Base-by-base conservation (phyloP, 495 filamentous ascomycete genomes). In the Aspergillus bertholletiae region DNA sequence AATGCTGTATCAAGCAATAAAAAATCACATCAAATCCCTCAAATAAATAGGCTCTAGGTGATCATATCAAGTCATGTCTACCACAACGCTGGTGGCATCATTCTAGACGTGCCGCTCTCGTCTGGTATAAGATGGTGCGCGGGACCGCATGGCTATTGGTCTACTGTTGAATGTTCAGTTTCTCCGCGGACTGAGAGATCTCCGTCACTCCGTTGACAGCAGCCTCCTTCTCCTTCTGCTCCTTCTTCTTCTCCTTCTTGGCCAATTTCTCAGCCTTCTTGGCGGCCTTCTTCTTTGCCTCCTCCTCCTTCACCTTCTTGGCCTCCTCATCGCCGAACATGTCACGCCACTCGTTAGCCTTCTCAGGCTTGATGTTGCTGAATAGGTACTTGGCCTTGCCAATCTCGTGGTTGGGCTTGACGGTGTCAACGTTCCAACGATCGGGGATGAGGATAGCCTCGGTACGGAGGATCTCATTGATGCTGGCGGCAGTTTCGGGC, bases 351-450 rank as follows among this genome's bases (percentile, higher is more conserved):
- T 90, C 85, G 21, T 85, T 78, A 18, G 86, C 87, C 74, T 90
- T 93, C 74, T 87, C 87, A 17, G 86, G 79, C 50, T 92, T 87
- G 56, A 96, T 96, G 46, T 74, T 77, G n/a, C 82, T 80, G 76
- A 97, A 97, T 30, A 97, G 77, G 58, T 92, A 88, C 55, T 81
- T 78, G 2, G 93, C 84, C 65, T 88, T 88, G 57, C 90, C 89
- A 54, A 97, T 85, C 60, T 84, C 84, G 70, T 96, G 91, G 47
- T 88, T 87, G 0, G 84, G 77, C 59, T 85, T 79, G 41, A 96
- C 69, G 27, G 71, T 74, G 28, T 74, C 69, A 23, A 80, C 72
- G 51, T 81, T 74, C 87, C 88, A 94, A 12, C 70, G 75, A 30
- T 68, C 64, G 2, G 90, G 88, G 59, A 97, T 95, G 46, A 66